These are phyloP conservation scores for Ceratonia siliqua DNA, from an alignment of 306 rosid genomes.

Conservation along the genomic window DNA sequence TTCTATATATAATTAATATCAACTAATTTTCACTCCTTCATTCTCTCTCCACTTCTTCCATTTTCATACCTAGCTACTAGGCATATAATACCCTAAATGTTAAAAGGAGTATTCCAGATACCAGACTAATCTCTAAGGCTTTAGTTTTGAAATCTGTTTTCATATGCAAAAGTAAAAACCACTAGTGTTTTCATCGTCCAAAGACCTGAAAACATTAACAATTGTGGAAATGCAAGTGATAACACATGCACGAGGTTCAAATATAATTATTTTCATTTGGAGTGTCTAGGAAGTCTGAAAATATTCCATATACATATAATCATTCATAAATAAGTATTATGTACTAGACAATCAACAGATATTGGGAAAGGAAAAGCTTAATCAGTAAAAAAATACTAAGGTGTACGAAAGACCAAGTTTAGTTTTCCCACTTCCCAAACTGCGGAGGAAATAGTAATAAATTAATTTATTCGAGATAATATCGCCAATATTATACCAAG, in stretches of 20 bases:
- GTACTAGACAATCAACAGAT: background rate
- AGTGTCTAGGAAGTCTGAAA: conserved; percentile 10
- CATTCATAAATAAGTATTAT: background rate
- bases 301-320: background rate
- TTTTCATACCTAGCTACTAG: background rate
- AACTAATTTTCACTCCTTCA: background rate
- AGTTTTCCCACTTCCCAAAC: conserved; percentile 19
- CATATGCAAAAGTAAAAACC: conserved; percentile 16
- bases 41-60: background rate
- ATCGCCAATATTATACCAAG: conserved; percentile 11
- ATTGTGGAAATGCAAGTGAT: background rate
- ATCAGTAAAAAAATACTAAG: background rate
- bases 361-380: conserved; percentile 16
- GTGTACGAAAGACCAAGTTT: background rate
- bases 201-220: background rate
- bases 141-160: background rate
- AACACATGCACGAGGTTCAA: conserved; percentile 1
- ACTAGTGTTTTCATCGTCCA: background rate
- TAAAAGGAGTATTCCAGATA: background rate
- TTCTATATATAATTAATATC: too few species aligned
- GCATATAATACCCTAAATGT: background rate
- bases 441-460: background rate
- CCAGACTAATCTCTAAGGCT: background rate
- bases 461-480: conserved; percentile 1
- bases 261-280: conserved; percentile 20